Evolutionary conservation across 73 alveolate genomes (phyloP), one percentile per base, ranked within the genome.

Genomic region (Paramecium primaurelia): DNA sequence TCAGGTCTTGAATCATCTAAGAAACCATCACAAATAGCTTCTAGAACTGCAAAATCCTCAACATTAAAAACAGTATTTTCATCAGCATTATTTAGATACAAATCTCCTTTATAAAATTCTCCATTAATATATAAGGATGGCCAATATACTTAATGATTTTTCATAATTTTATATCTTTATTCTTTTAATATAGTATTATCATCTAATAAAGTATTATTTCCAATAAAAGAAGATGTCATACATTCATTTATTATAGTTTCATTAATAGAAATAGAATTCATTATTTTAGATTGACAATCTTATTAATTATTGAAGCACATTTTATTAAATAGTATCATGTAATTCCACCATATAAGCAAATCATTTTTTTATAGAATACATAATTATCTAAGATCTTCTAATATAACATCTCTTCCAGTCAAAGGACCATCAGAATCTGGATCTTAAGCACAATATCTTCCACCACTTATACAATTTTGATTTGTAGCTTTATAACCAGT

Each of bases 311-410:
- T 5, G 8, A 80, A 42, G 18, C 91, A 68, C 6, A 20, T 11
- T 18, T 93, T 45, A n/a, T 92, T 26, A 86, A 88, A 96, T 32
- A 60, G 77, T 25, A 87, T 71, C 85, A 58, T 93, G 37, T 40
- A 83, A 86, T 44, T 30, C 91, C 94, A 86, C 92, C 95, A 71
- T 7, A 71, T 86, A 14, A 37, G 85, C 25, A 87, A 77, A 71
- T 77, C 68, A 10, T 88, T 22, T 59, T 77, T 20, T n/a, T 95
- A 64, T 47, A 83, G 93, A 22, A 96, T 49, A 86, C 98, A 96
- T 75, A 93, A 75, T 95, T 96, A 95, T 88, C 97, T 95, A 54
- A 96, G 92, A 93, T 96, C 97, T 92, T 96, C 98, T 77, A 92
- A 59, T 7, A 96, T 88, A n/a, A 96, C 92, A 12, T 92, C 88